phyloP scores from a whole-genome alignment of 2,329 filamentous ascomycete species.

The Ophiostoma quercus region DNA sequence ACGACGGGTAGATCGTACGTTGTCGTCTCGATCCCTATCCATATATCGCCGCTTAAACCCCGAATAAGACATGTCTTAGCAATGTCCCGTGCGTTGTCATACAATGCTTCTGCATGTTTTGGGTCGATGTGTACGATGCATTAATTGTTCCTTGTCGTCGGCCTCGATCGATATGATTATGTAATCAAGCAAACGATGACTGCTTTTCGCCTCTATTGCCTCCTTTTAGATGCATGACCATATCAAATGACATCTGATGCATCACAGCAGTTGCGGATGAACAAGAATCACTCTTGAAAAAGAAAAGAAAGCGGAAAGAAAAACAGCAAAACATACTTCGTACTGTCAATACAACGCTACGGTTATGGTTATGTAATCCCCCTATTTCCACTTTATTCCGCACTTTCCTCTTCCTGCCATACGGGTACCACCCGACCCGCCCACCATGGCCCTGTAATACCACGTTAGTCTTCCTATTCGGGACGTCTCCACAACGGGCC shows the following conservation, averaged over 20 bases:
- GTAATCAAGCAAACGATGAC: not conserved
- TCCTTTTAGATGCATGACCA: not conserved
- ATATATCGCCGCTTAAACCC: not conserved
- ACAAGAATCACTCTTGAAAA: not conserved
- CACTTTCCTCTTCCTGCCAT: not conserved
- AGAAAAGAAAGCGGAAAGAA: not conserved
- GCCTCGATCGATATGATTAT: not conserved
- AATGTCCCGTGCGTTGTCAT: not conserved
- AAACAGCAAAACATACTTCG: too few relatives aligned
- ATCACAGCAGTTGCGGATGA: not conserved
- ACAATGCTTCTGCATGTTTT: not conserved
- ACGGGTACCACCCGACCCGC: not conserved
- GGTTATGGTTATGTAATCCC: not conserved
- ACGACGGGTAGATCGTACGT: not conserved
- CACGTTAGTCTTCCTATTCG: not conserved
- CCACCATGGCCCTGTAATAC: not conserved
- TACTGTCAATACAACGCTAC: not conserved
- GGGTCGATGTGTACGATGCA: not conserved
- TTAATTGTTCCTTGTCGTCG: not conserved
- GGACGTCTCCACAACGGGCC: not conserved
- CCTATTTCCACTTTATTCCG: not conserved
- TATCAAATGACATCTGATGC: not conserved
- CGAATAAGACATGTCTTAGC: not conserved
- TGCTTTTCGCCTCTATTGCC: not conserved
- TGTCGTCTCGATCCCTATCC: not conserved